Percentiles rank a stretch among this genome's conserved stretches.
Conservation (phyloP, 345 rosid species). For the Ceriops tagal region DNA sequence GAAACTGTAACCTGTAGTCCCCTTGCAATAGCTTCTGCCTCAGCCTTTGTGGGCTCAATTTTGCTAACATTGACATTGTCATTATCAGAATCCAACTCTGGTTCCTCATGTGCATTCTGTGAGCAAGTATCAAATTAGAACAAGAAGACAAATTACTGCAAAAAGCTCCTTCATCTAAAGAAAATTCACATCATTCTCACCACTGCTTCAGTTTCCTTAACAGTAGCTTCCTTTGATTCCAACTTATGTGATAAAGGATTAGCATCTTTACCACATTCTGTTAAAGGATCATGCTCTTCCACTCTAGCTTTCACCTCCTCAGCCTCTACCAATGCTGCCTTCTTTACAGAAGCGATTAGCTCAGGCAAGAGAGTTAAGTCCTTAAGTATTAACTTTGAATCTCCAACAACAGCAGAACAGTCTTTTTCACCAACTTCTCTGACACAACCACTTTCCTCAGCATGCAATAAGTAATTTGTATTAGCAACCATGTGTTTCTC, state of each 20-base stretch:
- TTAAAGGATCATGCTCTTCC: constrained; percentile 25
- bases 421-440: constrained; percentile 34
- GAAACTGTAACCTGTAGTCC: constrained; percentile 74
- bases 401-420: constrained; percentile 37
- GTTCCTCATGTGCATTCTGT: constrained; percentile 64
- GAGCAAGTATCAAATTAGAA: constrained; percentile 30
- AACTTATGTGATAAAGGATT: constrained; percentile 29
- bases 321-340: constrained; percentile 75
- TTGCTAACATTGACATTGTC: constrained; percentile 47
- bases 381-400: constrained; percentile 42
- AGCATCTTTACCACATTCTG: constrained; percentile 9
- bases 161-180: constrained; percentile 2
- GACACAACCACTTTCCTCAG: constrained; percentile 25
- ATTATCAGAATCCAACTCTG: constrained; percentile 61
- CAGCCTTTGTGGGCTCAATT: constrained; percentile 94
- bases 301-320: constrained; percentile 62
- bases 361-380: constrained; percentile 56
- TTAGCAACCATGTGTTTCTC: constrained; percentile 23
- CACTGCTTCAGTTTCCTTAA: constrained; percentile 44
- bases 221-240: constrained; percentile 31
- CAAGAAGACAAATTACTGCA: constrained; percentile 7
- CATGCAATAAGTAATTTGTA: constrained; percentile 16
- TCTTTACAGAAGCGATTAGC: constrained; percentile 64
- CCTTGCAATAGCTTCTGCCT: constrained; percentile 84
- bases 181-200: constrained; percentile 44